These are phyloP conservation scores for Syzygium aromaticum DNA, from an alignment of 345 rosid species.

Conservation along the genomic window DNA sequence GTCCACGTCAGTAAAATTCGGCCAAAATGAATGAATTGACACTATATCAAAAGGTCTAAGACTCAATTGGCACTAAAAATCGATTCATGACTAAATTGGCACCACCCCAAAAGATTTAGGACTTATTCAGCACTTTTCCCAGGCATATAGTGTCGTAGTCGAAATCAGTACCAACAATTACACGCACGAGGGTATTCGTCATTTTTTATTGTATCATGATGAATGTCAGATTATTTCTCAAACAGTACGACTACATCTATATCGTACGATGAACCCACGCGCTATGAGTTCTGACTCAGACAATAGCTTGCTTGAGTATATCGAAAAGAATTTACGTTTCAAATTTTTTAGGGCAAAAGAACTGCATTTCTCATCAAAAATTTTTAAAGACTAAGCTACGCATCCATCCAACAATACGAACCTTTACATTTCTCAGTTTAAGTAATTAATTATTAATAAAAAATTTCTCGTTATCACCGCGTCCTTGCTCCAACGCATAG, in stretches of 20 bases:
- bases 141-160: neutral
- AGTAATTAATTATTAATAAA: neutral
- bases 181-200: fast-evolving
- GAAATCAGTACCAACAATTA: neutral
- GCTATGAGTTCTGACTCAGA: neutral
- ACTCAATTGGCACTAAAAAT: too few species aligned
- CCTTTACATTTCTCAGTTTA: neutral
- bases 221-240: neutral
- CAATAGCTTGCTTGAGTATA: neutral
- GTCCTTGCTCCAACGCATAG: neutral
- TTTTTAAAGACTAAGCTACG: neutral
- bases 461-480: neutral
- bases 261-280: neutral
- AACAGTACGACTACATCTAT: neutral
- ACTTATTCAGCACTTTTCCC: too few species aligned
- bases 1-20: too few species aligned
- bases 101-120: too few species aligned
- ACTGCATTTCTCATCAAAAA: neutral
- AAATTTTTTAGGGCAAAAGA: neutral
- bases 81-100: too few species aligned
- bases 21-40: too few species aligned
- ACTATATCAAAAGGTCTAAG: too few species aligned
- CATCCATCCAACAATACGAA: neutral
- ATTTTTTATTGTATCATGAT: neutral
- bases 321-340: neutral